Conservation (phyloP, 129 eudicot genomes). For the Saussurea involucrata region DNA sequence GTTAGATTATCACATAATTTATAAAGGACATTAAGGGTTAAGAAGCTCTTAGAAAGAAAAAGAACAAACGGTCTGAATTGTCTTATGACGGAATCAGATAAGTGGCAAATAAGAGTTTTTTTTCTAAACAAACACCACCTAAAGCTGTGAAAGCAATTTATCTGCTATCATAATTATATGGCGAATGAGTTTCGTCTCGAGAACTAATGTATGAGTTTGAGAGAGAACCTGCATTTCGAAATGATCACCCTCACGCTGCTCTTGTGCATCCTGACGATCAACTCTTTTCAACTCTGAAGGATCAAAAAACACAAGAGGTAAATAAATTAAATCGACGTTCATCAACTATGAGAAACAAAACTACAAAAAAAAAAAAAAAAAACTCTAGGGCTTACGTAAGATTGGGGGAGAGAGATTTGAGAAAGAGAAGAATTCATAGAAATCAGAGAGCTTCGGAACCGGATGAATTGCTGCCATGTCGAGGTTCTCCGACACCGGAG, state of each 20-base stretch:
- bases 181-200: background rate
- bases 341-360: background rate
- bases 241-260: constrained; percentile 65
- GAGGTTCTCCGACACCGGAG: constrained; percentile 56
- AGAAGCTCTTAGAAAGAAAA: no score
- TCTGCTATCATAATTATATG: background rate
- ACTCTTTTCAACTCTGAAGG: constrained; percentile 66
- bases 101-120: no score
- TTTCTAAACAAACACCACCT: no score
- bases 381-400: constrained; percentile 43
- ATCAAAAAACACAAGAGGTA: background rate
- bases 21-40: no score
- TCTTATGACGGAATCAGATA: no score
- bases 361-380: background rate
- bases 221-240: constrained; percentile 83
- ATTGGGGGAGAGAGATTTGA: constrained; percentile 86
- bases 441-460: constrained; percentile 88
- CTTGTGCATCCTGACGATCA: constrained; percentile 49
- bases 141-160: background rate
- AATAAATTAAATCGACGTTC: background rate
- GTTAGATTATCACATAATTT: no score
- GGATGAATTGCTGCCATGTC: constrained; percentile 98
- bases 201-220: constrained; percentile 3
- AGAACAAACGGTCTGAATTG: no score
- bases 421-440: constrained; percentile 88